A percentile compares a stretch with the other conserved stretches of the same genome.
Conservation (phyloP, 805 yeast genomes). For the Millerago galiae region DNA sequence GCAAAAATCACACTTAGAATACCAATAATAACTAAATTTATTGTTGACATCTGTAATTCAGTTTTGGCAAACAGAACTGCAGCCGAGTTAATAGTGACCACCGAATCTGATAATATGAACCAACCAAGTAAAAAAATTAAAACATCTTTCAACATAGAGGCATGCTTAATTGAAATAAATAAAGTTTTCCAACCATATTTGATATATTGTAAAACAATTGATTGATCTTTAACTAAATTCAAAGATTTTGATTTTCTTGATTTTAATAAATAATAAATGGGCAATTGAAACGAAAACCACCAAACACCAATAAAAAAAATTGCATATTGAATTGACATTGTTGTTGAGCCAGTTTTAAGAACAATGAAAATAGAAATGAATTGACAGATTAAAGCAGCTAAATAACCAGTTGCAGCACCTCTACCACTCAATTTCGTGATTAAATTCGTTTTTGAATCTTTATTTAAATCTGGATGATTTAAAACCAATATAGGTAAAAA, state of each 20-base stretch:
- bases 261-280: conserved; percentile 43
- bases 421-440: conserved; percentile 54
- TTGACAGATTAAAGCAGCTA: conserved; percentile 65
- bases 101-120: conserved; percentile 71
- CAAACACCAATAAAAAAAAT: conserved; percentile 62
- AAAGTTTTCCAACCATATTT: conserved; percentile 60
- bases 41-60: conserved; percentile 61
- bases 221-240: conserved; percentile 15
- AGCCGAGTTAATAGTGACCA: conserved; percentile 74
- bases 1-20: conserved; percentile 63
- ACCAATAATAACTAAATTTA: conserved; percentile 59
- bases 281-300: conserved; percentile 72
- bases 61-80: conserved; percentile 73
- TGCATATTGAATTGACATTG: conserved; percentile 47
- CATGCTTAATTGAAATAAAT: conserved; percentile 49
- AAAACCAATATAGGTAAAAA: conserved; percentile 56
- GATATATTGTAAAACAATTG: conserved; percentile 29
- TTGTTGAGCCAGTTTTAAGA: conserved; percentile 30
- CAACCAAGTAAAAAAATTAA: conserved; percentile 62
- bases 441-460: conserved; percentile 27
- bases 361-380: conserved; percentile 48
- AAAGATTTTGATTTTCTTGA: conserved; percentile 37
- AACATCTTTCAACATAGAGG: conserved; percentile 55
- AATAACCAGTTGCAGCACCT: conserved; percentile 68
- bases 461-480: conserved; percentile 23